Conservation (phyloP, 495 filamentous ascomycete genomes). For the Xylaria cubensis region DNA sequence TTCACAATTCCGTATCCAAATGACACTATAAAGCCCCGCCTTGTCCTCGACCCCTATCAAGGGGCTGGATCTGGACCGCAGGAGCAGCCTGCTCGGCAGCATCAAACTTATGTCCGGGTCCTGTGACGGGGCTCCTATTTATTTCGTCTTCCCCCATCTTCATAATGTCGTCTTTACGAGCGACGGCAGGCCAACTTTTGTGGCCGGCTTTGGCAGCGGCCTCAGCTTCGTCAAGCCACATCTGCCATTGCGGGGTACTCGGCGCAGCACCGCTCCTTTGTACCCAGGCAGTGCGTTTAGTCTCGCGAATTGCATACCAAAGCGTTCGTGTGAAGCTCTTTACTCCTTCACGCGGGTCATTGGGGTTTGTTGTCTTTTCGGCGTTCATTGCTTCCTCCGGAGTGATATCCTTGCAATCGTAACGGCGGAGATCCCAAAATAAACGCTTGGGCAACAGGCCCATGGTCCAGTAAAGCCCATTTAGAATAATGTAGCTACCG, state of each 20-base stretch:
- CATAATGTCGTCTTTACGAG: constrained; percentile 57
- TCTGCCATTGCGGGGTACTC: constrained; percentile 55
- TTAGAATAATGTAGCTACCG: constrained; percentile 62
- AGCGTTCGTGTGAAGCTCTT: constrained; percentile 59
- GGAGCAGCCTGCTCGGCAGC: constrained; percentile 42
- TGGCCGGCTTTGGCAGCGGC: constrained; percentile 43
- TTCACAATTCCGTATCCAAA: not conserved
- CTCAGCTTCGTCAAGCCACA: constrained; percentile 59
- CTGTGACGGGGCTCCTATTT: constrained; percentile 16
- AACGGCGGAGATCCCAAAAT: constrained; percentile 61
- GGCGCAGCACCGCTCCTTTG: constrained; percentile 55
- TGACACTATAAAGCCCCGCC: constrained; percentile 34
- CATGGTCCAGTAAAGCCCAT: constrained; percentile 65
- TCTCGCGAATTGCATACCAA: constrained; percentile 64
- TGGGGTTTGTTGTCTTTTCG: constrained; percentile 32
- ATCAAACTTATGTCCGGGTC: constrained; percentile 29
- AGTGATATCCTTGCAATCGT: constrained; percentile 48
- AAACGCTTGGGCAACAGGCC: constrained; percentile 52
- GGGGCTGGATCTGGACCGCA: constrained; percentile 37
- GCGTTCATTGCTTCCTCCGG: constrained; percentile 42
- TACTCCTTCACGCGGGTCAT: constrained; percentile 42
- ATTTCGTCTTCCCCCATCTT: constrained; percentile 38
- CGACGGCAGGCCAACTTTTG: constrained; percentile 55
- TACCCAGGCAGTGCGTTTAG: constrained; percentile 56
- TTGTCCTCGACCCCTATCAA: constrained; percentile 15